A percentile compares a stretch with the other conserved stretches of the same genome.
Conservation (phyloP, 352 stramenopile species). For the Globisporangium rhizosaccharum region DNA sequence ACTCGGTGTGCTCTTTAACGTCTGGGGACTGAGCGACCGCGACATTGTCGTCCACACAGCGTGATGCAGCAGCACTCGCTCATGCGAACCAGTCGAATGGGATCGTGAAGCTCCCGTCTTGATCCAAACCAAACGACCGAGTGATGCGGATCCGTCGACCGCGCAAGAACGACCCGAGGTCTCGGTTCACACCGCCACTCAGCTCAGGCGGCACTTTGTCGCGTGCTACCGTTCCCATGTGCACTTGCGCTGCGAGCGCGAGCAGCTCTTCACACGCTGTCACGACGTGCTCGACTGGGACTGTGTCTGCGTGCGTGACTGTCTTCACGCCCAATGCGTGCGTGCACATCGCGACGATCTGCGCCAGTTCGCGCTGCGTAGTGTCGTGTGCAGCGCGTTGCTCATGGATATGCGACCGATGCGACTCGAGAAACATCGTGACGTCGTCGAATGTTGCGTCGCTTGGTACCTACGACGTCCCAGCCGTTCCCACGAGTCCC, state of each 20-base stretch:
- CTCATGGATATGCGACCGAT: constrained; percentile 21
- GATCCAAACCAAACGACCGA: constrained; percentile 31
- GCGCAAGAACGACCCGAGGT: constrained; percentile 16
- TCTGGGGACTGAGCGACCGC: constrained; percentile 20
- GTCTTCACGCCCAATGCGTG: constrained; percentile 25
- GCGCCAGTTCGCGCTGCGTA: constrained; percentile 31
- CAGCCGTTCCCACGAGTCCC: not conserved
- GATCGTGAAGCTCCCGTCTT: constrained; percentile 36
- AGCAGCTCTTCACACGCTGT: constrained; percentile 27
- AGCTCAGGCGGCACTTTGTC: constrained; percentile 12
- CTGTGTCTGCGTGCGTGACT: constrained; percentile 29
- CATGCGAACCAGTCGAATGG: constrained; percentile 25
- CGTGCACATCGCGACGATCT: constrained; percentile 26
- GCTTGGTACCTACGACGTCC: constrained; percentile 11
- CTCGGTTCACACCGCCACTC: constrained; percentile 9
- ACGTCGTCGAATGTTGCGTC: constrained; percentile 24
- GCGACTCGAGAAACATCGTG: constrained; percentile 15
- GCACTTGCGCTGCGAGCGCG: constrained; percentile 23
- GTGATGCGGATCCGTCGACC: constrained; percentile 26
- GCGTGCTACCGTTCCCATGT: constrained; percentile 6
- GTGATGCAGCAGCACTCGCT: not conserved
- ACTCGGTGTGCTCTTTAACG: constrained; percentile 13
- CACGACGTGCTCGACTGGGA: constrained; percentile 27
- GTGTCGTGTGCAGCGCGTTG: constrained; percentile 20
- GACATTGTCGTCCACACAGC: not conserved